Conservation (phyloP, 345 rosid genomes). For the Stellera chamaejasme region DNA sequence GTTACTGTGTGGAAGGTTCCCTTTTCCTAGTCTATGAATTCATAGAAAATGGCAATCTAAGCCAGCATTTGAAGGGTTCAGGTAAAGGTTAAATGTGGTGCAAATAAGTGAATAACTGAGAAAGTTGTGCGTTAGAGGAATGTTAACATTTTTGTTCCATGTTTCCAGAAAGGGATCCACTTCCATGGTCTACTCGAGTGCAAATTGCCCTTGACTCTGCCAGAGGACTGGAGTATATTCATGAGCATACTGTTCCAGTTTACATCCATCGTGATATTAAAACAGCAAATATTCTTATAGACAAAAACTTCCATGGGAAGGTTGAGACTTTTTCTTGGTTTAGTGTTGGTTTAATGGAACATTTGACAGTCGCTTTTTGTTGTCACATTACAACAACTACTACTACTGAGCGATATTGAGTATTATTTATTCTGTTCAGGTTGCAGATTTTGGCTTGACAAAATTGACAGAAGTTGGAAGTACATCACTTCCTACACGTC, state of each 20-base stretch:
- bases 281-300: slow-evolving; percentile 92
- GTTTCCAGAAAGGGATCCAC: slow-evolving; percentile 59
- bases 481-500: slow-evolving; percentile 52
- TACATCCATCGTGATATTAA: slow-evolving; percentile 95
- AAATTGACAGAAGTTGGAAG: slow-evolving; percentile 86
- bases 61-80: slow-evolving; percentile 84
- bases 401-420: background rate
- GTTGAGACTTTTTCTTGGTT: slow-evolving; percentile 20
- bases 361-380: slow-evolving; percentile 6
- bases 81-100: slow-evolving; percentile 29
- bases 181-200: slow-evolving; percentile 79
- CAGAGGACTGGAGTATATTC: slow-evolving; percentile 96
- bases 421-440: slow-evolving; percentile 32
- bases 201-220: slow-evolving; percentile 99
- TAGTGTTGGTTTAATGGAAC: slow-evolving; percentile 1
- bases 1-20: slow-evolving; percentile 91
- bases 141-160: slow-evolving; percentile 9
- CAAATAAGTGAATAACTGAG: background rate
- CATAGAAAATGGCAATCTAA: slow-evolving; percentile 90
- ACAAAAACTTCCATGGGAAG: slow-evolving; percentile 80
- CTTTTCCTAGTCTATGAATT: slow-evolving; percentile 84
- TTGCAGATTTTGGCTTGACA: slow-evolving; percentile 94
- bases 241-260: slow-evolving; percentile 97
- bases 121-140: slow-evolving; percentile 7
- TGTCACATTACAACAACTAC: background rate